Conservation (phyloP, 2,329 filamentous ascomycete genomes). For the Hypoxylon sp. region DNA sequence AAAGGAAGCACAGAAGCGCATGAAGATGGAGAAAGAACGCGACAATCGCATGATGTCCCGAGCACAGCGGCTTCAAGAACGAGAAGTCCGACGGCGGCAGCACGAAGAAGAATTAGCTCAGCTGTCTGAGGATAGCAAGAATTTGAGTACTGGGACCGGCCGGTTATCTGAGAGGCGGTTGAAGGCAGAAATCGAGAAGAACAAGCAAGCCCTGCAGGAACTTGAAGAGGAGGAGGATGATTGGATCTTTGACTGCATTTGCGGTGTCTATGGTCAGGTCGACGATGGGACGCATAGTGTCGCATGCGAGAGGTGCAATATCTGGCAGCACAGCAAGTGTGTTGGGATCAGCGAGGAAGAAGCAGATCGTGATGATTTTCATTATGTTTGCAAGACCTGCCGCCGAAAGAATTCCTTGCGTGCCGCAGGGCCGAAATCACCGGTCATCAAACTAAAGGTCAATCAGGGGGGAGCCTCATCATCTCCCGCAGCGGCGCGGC, state of each 20-base stretch:
- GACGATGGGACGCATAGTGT: constrained; percentile 96
- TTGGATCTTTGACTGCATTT: constrained; percentile 96
- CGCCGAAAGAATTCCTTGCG: constrained; percentile 69
- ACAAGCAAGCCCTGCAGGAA: constrained; percentile 79
- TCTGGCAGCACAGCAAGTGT: constrained; percentile 98
- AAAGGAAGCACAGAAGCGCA: constrained; percentile 73
- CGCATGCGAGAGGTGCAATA: constrained; percentile 91
- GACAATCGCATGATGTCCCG: constrained; percentile 85
- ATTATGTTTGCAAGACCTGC: constrained; percentile 86
- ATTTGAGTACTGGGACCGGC: constrained; percentile 64
- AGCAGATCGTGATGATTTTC: constrained; percentile 87
- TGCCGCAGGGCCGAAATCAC: constrained; percentile 69
- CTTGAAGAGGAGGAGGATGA: constrained; percentile 78
- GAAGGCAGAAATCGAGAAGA: constrained; percentile 85
- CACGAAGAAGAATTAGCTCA: constrained; percentile 87
- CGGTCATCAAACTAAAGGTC: constrained; percentile 67
- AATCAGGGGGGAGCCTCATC: constrained; percentile 50
- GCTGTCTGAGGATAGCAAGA: constrained; percentile 80
- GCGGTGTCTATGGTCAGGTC: constrained; percentile 89
- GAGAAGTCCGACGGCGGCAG: constrained; percentile 83
- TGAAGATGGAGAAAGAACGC: constrained; percentile 76
- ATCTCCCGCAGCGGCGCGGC: constrained; percentile 40
- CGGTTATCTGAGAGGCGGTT: constrained; percentile 83
- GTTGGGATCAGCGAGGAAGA: constrained; percentile 82
- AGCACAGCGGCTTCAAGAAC: constrained; percentile 86